Evolutionary conservation across 2,329 filamentous ascomycete species (phyloP), one percentile per base, ranked within the genome.

Genomic region (Aspergillus sp.): DNA sequence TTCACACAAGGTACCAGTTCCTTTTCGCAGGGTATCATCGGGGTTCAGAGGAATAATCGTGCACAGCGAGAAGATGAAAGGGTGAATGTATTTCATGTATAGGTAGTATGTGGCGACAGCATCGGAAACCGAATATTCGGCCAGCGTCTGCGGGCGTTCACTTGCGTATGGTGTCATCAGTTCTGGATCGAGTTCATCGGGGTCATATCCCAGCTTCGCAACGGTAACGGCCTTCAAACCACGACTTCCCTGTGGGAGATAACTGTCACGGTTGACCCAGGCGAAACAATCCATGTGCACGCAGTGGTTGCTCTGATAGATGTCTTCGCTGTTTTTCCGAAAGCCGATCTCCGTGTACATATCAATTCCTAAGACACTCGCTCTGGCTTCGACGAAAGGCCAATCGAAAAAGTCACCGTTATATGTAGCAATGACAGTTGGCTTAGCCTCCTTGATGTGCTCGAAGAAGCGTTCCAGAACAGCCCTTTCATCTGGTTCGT

Each of bases 341-440:
- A 95, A 98, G 4, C 93, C 93, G 60, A 96, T 98, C 67, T 98
- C 94, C 53, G 86, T 87, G 70, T 98, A 98, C 93, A 98, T 97
- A 69, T 98, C 93, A 65, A 98, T 96, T 25, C 94, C 93, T 58
- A 94, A 85, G 55, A 96, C 81, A 63, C 90, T 94, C 23, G 94
- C 89, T 72, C 93, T 80, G 41, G 93, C 83, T 73, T 98, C 93
- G 20, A 98, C 90, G 64, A 94, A 98, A 0, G 93, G 91, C 93
- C 93, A 98, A 84, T 98, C 93, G 83, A 98, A 98, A 68, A 98
- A 98, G 74, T 98, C 93, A 74, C 93, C 93, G 88, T 98, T 98
- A 78, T 98, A 98, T n/a, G 93, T 98, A 32, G 94, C 91, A 66
- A 98, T 98, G 48, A 98, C 91, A 0, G 90, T 97, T 0, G 93